Conservation (phyloP, 2,329 filamentous ascomycete genomes). For the Blastomyces gilchristii region DNA sequence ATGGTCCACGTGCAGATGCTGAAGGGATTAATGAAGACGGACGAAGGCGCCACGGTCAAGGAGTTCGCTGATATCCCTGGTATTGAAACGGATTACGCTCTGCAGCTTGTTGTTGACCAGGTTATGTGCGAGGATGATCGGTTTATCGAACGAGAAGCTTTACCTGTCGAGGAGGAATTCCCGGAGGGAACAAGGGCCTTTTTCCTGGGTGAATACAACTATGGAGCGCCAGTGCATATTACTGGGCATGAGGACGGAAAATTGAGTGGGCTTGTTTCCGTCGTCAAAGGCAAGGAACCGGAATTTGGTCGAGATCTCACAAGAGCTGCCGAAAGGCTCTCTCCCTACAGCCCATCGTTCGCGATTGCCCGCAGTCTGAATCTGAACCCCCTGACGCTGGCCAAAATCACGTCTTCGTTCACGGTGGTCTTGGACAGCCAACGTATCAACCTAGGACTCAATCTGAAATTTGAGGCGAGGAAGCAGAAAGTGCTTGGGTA, state of each 20-base stretch:
- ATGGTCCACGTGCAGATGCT: conserved; percentile 89
- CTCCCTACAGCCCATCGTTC: conserved; percentile 76
- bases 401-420: conserved; percentile 93
- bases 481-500: conserved; percentile 95
- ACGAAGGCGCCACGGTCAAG: conserved; percentile 83
- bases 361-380: conserved; percentile 73
- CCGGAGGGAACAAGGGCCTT: conserved; percentile 74
- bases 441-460: conserved; percentile 82
- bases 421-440: conserved; percentile 71
- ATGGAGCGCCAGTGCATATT: conserved; percentile 81
- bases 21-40: conserved; percentile 79
- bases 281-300: conserved; percentile 59
- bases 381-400: conserved; percentile 76
- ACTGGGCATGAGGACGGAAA: conserved; percentile 63
- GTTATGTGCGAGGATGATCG: conserved; percentile 85
- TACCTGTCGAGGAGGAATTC: conserved; percentile 86
- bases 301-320: conserved; percentile 75
- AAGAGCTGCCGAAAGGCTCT: conserved; percentile 54
- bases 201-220: conserved; percentile 88
- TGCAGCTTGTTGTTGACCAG: conserved; percentile 80
- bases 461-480: conserved; percentile 92
- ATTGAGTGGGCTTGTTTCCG: conserved; percentile 67
- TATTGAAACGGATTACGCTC: conserved; percentile 79
- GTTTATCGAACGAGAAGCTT: conserved; percentile 80
- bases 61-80: conserved; percentile 82